Base-by-base conservation (phyloP, 371 early-diverging fungal genomes). In the Apophysomyces elegans region DNA sequence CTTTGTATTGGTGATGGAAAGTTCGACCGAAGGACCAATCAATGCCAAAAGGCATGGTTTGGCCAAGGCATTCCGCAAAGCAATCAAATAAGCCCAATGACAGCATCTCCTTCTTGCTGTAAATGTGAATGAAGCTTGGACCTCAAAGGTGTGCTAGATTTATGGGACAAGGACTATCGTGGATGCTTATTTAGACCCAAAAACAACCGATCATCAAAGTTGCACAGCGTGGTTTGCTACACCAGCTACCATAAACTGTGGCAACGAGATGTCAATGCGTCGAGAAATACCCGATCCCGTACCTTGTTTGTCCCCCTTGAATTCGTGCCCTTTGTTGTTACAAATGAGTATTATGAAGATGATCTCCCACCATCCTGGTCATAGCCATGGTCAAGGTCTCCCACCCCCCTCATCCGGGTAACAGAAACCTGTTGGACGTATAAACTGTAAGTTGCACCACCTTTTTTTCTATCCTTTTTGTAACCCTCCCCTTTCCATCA, bases 41-140 rank as follows among this genome's bases (percentile, higher is more conserved):
- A 4, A 4, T 41, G 13, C 2, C 41, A 41, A 41, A 13, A 3
- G 5, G 41, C 41, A 54, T 54, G 26, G 58, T 13, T 9, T 37
- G 9, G 58, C 58, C n/a, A 58, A 58, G 58, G 12, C 38, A 7
- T 38, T 58, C 35, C 35, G 58, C 13, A 32, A 38, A 11, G 58
- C 32, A 32, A 7, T 58, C 32, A 32, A 37, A 36, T 37, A 58
- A 32, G 58, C 58, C 12, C 58, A 58, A 32, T 4, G 9, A 58
- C 58, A 58, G 36, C 37, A 58, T 58, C 58, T 37, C 7, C 58
- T 58, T 1, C 1, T 58, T 13, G 58, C n/a, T 11, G 58, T 58
- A 2, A 37, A 58, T 38, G 58, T 37, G 37, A 38, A 58, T n/a
- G 58, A 58, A 38, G 13, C 58, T 12, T 58, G 5, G 7, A 58